phyloP scores from a whole-genome alignment of 2,329 filamentous ascomycete species.

The Aspergillus fumigatiaffinis region DNA sequence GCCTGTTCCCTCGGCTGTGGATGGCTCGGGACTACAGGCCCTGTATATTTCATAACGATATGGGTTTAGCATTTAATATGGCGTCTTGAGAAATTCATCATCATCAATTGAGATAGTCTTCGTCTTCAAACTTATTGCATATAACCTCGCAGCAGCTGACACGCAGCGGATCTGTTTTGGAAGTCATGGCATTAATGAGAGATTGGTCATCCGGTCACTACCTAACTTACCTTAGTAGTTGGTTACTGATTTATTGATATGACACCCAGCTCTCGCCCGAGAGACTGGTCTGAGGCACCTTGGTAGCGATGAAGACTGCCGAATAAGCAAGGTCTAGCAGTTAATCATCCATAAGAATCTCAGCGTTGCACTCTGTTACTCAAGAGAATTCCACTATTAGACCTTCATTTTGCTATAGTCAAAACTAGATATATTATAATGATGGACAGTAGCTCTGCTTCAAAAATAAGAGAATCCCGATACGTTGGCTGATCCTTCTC shows the following conservation, averaged over 20 bases:
- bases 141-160: no score
- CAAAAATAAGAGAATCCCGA: no score
- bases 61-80: slow-evolving; percentile 14
- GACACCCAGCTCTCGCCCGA: slow-evolving; percentile 5
- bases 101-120: not conserved
- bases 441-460: not conserved
- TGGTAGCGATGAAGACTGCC: no score
- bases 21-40: slow-evolving; percentile 12
- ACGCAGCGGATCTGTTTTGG: not conserved
- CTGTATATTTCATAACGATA: slow-evolving; percentile 25
- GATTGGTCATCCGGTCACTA: not conserved
- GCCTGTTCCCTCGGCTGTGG: slow-evolving; percentile 5
- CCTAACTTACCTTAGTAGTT: not conserved
- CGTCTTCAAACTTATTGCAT: no score
- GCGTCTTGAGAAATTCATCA: slow-evolving; percentile 16
- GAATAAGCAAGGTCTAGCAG: no score
- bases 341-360: not conserved
- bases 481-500: not conserved
- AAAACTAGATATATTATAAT: not conserved
- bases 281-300: not conserved
- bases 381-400: not conserved
- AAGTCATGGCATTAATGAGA: not conserved
- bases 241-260: not conserved
- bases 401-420: not conserved
- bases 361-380: not conserved